These are phyloP conservation scores for Lactarius vividus DNA, from an alignment of 768 basidiomycete genomes.

Conservation along the genomic window DNA sequence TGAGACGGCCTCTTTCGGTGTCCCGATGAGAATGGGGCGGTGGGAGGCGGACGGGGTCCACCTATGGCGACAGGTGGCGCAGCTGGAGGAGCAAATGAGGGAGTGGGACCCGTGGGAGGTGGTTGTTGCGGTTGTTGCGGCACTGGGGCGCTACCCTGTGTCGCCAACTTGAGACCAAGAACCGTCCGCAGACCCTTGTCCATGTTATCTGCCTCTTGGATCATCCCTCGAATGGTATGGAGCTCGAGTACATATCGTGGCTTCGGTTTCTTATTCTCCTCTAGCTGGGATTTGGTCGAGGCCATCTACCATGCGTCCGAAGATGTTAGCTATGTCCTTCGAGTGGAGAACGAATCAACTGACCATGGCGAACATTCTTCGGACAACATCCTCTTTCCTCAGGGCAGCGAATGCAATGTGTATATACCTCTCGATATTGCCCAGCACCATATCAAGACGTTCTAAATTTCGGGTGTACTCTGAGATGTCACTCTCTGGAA, in stretches of 20 bases:
- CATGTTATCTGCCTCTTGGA: conserved; percentile 26
- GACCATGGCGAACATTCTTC: conserved; percentile 18
- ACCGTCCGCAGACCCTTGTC: conserved; percentile 17
- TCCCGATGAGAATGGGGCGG: neutral
- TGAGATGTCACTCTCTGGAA: conserved; percentile 12
- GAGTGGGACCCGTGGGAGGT: neutral
- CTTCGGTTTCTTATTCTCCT: conserved; percentile 14
- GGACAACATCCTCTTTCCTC: conserved; percentile 7
- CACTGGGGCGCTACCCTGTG: neutral
- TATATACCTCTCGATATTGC: conserved; percentile 15
- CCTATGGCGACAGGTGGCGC: neutral
- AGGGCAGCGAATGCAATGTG: conserved; percentile 5
- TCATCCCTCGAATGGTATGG: conserved; percentile 27
- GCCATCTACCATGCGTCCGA: conserved; percentile 7
- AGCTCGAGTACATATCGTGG: conserved; percentile 26
- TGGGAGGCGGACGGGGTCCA: conserved; percentile 10
- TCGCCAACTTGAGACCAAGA: neutral
- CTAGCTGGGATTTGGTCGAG: conserved; percentile 19
- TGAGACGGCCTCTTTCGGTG: conserved; percentile 25
- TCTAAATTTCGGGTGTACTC: conserved; percentile 23
- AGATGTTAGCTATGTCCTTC: neutral
- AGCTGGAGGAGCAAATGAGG: neutral
- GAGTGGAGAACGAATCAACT: neutral
- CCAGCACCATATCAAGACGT: conserved; percentile 18
- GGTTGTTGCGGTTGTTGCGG: conserved; percentile 17